Percentiles rank a stretch among this genome's conserved stretches.
These are phyloP conservation scores for Lactarius psammicola DNA, from an alignment of 768 basidiomycete species.

Conservation along the genomic window DNA sequence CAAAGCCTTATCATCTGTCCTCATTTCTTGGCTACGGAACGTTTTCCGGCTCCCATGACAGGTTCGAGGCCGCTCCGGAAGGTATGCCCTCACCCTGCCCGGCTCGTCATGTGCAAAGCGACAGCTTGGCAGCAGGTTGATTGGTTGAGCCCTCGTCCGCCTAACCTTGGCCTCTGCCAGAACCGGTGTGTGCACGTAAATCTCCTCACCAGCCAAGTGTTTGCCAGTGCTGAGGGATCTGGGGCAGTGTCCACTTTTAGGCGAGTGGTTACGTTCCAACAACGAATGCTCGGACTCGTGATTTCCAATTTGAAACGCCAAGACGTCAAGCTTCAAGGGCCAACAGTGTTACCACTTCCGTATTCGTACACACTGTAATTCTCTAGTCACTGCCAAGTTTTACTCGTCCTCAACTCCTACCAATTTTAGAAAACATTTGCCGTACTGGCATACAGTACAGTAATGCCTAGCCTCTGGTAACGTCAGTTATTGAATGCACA, in stretches of 20 bases:
- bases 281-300: background rate
- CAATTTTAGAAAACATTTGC: background rate
- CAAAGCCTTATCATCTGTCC: conserved; percentile 29
- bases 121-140: background rate
- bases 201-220: conserved; percentile 45
- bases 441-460: background rate
- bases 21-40: background rate
- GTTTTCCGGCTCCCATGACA: conserved; percentile 9
- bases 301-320: conserved; percentile 15
- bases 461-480: background rate
- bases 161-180: conserved; percentile 40
- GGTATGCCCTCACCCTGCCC: background rate
- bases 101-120: background rate
- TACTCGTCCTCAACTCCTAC: background rate
- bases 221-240: conserved; percentile 45
- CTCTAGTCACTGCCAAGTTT: background rate
- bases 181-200: conserved; percentile 45
- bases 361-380: background rate
- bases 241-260: conserved; percentile 45
- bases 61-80: conserved; percentile 46
- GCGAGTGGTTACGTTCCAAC: conserved; percentile 43
- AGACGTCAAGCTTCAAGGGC: background rate
- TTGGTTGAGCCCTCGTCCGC: background rate
- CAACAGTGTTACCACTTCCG: background rate
- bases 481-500: background rate